Conservation (phyloP, 768 basidiomycete genomes). For the Panellus pusillus region DNA sequence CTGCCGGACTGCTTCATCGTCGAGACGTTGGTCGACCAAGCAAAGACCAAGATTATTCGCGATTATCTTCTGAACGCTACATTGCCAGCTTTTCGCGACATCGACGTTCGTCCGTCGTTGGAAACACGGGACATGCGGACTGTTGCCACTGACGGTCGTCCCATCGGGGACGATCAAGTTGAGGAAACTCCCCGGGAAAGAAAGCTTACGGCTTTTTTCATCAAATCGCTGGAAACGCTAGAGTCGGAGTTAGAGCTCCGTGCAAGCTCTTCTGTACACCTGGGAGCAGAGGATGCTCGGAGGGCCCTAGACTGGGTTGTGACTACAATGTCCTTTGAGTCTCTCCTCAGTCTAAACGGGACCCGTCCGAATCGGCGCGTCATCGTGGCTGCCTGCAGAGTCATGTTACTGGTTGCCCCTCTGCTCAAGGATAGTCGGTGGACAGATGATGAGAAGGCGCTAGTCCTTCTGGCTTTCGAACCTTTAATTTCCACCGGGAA, state of each 20-base stretch:
- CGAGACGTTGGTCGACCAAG: conserved; percentile 58
- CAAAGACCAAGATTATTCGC: conserved; percentile 56
- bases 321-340: conserved; percentile 67
- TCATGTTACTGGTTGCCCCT: conserved; percentile 37
- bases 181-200: conserved; percentile 56
- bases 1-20: conserved; percentile 74
- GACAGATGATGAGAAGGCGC: conserved; percentile 61
- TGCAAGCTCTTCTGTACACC: conserved; percentile 33
- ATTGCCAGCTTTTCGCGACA: conserved; percentile 45
- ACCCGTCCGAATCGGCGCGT: conserved; percentile 57
- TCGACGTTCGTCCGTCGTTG: background rate
- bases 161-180: conserved; percentile 3
- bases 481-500: conserved; percentile 53
- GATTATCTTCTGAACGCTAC: conserved; percentile 69
- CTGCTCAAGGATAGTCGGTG: conserved; percentile 48
- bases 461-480: conserved; percentile 66
- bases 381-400: conserved; percentile 62
- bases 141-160: conserved; percentile 9
- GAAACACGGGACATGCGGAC: background rate
- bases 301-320: conserved; percentile 70
- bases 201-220: conserved; percentile 59
- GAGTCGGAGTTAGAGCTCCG: conserved; percentile 45
- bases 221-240: conserved; percentile 60
- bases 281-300: conserved; percentile 65
- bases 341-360: conserved; percentile 64